Evolutionary conservation across 306 rosid genomes (phyloP).

Genomic region (Cicer bijugum): DNA sequence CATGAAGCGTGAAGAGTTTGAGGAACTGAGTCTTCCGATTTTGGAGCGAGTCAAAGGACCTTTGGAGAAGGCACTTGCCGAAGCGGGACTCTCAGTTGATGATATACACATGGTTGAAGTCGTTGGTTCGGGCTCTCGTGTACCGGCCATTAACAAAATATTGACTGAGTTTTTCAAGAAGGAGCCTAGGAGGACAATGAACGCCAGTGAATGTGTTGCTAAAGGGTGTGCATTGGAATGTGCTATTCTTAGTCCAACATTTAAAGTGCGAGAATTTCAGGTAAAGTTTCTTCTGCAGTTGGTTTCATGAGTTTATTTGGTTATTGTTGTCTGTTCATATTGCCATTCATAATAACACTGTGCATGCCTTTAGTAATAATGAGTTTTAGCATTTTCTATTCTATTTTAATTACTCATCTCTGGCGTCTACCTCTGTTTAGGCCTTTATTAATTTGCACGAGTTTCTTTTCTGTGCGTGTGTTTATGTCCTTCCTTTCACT

Average conservation of each 20-base stretch:
- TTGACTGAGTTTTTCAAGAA: constrained; percentile 82
- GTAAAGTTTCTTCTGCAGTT: constrained; percentile 44
- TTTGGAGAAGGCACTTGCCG: constrained; percentile 83
- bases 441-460: too few species aligned
- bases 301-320: not conserved
- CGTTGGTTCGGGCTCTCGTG: constrained; percentile 95
- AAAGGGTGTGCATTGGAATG: constrained; percentile 93
- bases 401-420: too few species aligned
- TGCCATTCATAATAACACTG: not conserved
- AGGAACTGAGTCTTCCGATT: constrained; percentile 73
- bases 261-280: constrained; percentile 93
- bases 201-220: constrained; percentile 95
- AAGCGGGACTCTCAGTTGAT: constrained; percentile 78
- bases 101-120: constrained; percentile 81
- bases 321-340: too few species aligned
- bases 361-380: not conserved
- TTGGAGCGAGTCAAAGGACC: constrained; percentile 90
- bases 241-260: constrained; percentile 95
- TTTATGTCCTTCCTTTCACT: too few species aligned
- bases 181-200: constrained; percentile 98
- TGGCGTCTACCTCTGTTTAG: too few species aligned
- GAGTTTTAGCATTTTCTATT: not conserved
- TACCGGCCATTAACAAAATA: constrained; percentile 81
- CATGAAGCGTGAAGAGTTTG: constrained; percentile 96
- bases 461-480: too few species aligned